Evolutionary conservation across 2,329 filamentous ascomycete genomes (phyloP).

Genomic region (Septoria linicola): DNA sequence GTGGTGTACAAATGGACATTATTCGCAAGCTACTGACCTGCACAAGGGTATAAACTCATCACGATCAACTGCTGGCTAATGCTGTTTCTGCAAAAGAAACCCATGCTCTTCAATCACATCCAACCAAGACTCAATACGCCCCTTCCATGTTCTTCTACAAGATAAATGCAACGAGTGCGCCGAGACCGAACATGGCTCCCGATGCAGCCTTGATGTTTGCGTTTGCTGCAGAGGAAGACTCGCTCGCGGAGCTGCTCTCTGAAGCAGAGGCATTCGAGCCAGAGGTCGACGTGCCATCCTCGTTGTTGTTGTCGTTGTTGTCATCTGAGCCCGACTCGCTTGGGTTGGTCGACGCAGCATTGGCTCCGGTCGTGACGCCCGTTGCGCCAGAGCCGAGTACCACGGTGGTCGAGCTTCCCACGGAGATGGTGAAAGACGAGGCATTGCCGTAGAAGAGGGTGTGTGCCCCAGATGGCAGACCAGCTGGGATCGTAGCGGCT

Average conservation of each 20-base stretch:
- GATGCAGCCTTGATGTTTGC: conserved; percentile 36
- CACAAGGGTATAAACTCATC: conserved; percentile 4
- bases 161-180: conserved; percentile 40
- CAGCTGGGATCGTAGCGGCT: conserved; percentile 41
- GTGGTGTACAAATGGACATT: neutral
- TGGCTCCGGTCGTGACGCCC: neutral
- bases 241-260: conserved; percentile 19
- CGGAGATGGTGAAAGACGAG: conserved; percentile 37
- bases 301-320: neutral
- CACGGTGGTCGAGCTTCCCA: conserved; percentile 35
- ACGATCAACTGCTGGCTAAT: neutral
- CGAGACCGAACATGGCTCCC: conserved; percentile 39
- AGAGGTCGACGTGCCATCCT: conserved; percentile 19
- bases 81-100: neutral
- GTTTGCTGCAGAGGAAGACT: conserved; percentile 30
- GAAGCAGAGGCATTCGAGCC: conserved; percentile 27
- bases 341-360: neutral
- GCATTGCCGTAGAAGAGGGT: conserved; percentile 32
- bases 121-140: neutral
- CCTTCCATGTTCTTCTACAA: conserved; percentile 30
- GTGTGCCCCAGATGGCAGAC: conserved; percentile 38
- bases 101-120: neutral
- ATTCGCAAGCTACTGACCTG: conserved; percentile 1
- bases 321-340: no score
- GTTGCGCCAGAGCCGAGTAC: conserved; percentile 27